Evolutionary conservation across 495 filamentous ascomycete genomes (phyloP).

Genomic region (Geopyxis carbonaria): DNA sequence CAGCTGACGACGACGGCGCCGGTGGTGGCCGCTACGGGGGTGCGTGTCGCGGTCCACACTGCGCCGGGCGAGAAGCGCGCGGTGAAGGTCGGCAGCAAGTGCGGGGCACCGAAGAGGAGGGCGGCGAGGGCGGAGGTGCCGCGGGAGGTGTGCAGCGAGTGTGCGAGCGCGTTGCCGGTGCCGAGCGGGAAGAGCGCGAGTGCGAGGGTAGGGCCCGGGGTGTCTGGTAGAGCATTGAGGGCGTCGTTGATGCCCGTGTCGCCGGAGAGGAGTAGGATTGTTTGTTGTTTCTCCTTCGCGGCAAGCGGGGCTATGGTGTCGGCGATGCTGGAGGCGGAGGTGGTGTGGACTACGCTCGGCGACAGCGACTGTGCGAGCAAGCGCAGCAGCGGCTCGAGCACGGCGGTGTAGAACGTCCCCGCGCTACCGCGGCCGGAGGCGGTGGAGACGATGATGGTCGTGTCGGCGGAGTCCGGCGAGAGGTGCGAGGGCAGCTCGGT

Average conservation of each 20-base stretch:
- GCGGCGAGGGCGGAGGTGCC: slow-evolving; percentile 33
- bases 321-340: slow-evolving; percentile 39
- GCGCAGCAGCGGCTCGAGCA: slow-evolving; percentile 42
- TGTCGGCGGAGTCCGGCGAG: background rate
- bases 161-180: slow-evolving; percentile 77
- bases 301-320: slow-evolving; percentile 39
- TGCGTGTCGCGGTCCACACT: slow-evolving; percentile 16
- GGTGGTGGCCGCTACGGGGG: slow-evolving; percentile 31
- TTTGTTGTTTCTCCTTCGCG: slow-evolving; percentile 35
- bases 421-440: slow-evolving; percentile 52
- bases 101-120: slow-evolving; percentile 36
- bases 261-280: slow-evolving; percentile 61
- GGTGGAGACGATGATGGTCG: slow-evolving; percentile 59
- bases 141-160: slow-evolving; percentile 37
- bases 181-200: slow-evolving; percentile 59
- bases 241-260: slow-evolving; percentile 72
- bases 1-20: slow-evolving; percentile 77
- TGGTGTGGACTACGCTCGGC: slow-evolving; percentile 39
- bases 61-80: slow-evolving; percentile 53
- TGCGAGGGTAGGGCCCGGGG: slow-evolving; percentile 29
- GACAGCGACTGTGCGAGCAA: slow-evolving; percentile 28
- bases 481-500: slow-evolving; percentile 9
- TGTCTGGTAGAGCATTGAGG: slow-evolving; percentile 44
- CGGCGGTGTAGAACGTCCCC: slow-evolving; percentile 34
- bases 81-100: slow-evolving; percentile 37